Evolutionary conservation across 768 basidiomycete species (phyloP).

Genomic region (Suillus variegatus): DNA sequence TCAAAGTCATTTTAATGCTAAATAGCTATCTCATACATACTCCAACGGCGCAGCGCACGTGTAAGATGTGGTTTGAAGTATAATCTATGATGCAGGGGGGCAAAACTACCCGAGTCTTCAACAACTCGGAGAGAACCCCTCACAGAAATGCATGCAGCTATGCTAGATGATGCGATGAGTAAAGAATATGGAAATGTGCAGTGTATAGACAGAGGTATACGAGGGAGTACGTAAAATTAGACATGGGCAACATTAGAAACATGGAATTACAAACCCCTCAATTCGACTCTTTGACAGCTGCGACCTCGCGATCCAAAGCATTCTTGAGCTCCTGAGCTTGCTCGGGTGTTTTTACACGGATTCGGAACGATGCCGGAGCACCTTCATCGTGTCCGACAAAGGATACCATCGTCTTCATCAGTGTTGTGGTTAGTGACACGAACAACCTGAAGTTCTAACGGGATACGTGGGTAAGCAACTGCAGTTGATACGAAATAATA

Average conservation of each 20-base stretch:
- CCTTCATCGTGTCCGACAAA: constrained; percentile 71
- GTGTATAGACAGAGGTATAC: neutral
- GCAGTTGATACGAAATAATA: neutral
- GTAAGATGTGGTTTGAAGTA: constrained; percentile 3
- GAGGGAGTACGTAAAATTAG: neutral
- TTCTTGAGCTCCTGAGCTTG: constrained; percentile 58
- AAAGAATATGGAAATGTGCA: constrained; percentile 1
- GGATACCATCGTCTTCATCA: constrained; percentile 53
- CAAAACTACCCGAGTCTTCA: neutral
- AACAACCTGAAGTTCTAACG: constrained; percentile 77
- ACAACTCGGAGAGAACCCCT: neutral
- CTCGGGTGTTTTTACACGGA: constrained; percentile 61
- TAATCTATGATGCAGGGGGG: neutral
- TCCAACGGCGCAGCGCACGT: neutral
- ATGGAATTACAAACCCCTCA: neutral
- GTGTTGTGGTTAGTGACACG: constrained; percentile 52
- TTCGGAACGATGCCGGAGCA: constrained; percentile 56
- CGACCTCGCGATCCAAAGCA: constrained; percentile 64
- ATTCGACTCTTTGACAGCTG: constrained; percentile 36
- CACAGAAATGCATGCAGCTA: neutral
- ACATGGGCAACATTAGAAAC: neutral
- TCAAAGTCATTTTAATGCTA: constrained; percentile 79
- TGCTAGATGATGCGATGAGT: neutral
- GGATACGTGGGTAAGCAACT: constrained; percentile 12
- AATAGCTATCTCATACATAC: constrained; percentile 28